A percentile compares a stretch with the other conserved stretches of the same genome.
These are phyloP conservation scores for Prunus padus DNA, from an alignment of 306 rosid genomes.

Conservation along the genomic window DNA sequence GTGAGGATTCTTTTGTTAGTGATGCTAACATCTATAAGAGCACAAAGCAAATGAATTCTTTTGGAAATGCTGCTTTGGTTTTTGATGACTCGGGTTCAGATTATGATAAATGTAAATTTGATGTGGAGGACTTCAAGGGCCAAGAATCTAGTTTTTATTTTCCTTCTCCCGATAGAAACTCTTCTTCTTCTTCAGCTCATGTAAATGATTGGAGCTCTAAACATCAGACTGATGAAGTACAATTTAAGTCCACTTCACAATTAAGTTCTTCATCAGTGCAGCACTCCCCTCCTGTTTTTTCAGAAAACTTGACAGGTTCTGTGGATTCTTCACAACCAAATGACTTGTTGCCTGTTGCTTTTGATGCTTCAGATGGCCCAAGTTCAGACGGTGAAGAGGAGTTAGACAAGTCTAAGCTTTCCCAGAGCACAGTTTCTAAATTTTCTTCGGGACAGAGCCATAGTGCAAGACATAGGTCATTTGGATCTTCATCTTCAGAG, in stretches of 20 bases:
- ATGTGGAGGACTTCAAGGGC: constrained; percentile 35
- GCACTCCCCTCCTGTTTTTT: constrained; percentile 25
- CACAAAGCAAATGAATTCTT: constrained; percentile 35
- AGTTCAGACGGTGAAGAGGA: constrained; percentile 66
- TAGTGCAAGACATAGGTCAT: constrained; percentile 35
- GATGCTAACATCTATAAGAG: constrained; percentile 36
- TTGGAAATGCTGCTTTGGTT: constrained; percentile 40
- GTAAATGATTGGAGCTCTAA: constrained; percentile 45
- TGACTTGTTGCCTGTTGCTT: constrained; percentile 50
- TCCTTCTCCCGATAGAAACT: constrained; percentile 41
- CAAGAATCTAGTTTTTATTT: constrained; percentile 43
- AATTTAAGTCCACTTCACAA: constrained; percentile 33
- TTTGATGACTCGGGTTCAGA: constrained; percentile 82
- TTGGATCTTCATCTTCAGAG: constrained; percentile 47
- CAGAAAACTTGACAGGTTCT: constrained; percentile 47
- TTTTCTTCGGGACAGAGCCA: constrained; percentile 29
- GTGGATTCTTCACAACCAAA: constrained; percentile 46
- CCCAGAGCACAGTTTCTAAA: constrained; percentile 30
- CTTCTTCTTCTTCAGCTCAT: constrained; percentile 37
- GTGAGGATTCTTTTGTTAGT: constrained; percentile 40
- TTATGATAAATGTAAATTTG: constrained; percentile 48
- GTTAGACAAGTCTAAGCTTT: constrained; percentile 34
- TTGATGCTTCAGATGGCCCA: constrained; percentile 77
- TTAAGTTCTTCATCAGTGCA: constrained; percentile 31
- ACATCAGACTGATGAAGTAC: constrained; percentile 39